Percentiles rank a stretch among this genome's conserved stretches.
Conservation (phyloP, 202 grass and related monocot species). For the Elaeis oleifera region DNA sequence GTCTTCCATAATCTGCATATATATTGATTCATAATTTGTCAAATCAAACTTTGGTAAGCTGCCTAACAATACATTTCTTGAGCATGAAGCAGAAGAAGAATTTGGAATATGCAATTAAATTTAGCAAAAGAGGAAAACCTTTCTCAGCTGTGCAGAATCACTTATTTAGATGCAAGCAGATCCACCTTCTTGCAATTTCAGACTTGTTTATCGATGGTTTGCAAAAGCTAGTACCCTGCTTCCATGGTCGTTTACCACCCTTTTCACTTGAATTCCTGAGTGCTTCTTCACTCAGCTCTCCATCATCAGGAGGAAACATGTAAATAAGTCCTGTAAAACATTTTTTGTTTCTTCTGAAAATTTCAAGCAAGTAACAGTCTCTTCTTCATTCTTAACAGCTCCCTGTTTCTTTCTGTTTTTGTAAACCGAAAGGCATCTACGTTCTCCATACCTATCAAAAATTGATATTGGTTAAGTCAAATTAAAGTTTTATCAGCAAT, state of each 20-base stretch:
- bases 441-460: slow-evolving; percentile 30
- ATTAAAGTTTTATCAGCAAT: neutral
- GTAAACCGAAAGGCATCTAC: slow-evolving; percentile 56
- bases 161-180: slow-evolving; percentile 52
- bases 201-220: slow-evolving; percentile 48
- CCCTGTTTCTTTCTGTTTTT: slow-evolving; percentile 38
- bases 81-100: slow-evolving; percentile 14
- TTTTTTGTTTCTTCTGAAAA: slow-evolving; percentile 65
- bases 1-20: slow-evolving; percentile 51
- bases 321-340: slow-evolving; percentile 76
- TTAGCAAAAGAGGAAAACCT: slow-evolving; percentile 43
- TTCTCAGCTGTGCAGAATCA: slow-evolving; percentile 47
- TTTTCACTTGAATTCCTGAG: slow-evolving; percentile 35
- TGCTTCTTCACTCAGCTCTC: slow-evolving; percentile 40
- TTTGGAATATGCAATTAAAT: slow-evolving; percentile 19
- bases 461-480: slow-evolving; percentile 28
- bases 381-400: slow-evolving; percentile 33
- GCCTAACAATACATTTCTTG: neutral
- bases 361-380: slow-evolving; percentile 31
- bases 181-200: slow-evolving; percentile 59
- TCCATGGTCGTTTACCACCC: slow-evolving; percentile 33
- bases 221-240: slow-evolving; percentile 54
- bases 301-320: slow-evolving; percentile 66
- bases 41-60: slow-evolving; percentile 6
- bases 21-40: slow-evolving; percentile 18